A percentile compares a stretch with the other conserved stretches of the same genome.
Evolutionary conservation across 352 stramenopile species (phyloP).

Genomic region (Paralagenidium karlingii): DNA sequence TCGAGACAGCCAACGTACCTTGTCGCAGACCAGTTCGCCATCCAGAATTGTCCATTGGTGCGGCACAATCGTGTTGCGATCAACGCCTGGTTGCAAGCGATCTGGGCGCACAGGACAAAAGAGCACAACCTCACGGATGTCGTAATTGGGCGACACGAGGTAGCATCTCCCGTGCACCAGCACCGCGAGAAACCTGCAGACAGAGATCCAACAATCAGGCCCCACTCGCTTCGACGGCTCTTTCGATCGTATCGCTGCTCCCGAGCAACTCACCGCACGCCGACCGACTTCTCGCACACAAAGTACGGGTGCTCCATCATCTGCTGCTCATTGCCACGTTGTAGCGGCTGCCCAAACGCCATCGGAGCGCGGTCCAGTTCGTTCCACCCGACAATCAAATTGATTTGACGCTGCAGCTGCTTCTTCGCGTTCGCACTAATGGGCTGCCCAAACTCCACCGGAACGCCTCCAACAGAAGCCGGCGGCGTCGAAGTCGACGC

Average conservation of each 20-base stretch:
- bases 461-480: conserved; percentile 29
- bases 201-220: no score
- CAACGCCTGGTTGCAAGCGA: conserved; percentile 53
- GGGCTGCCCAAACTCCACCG: conserved; percentile 45
- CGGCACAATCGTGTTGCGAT: conserved; percentile 54
- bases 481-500: conserved; percentile 6
- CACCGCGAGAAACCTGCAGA: conserved; percentile 38
- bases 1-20: conserved; percentile 9
- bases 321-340: conserved; percentile 59
- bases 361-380: conserved; percentile 64
- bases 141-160: conserved; percentile 72
- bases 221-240: no score
- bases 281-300: conserved; percentile 69
- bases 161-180: conserved; percentile 73
- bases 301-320: conserved; percentile 76
- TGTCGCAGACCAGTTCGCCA: conserved; percentile 68
- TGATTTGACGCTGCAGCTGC: conserved; percentile 72
- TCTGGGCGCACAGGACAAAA: conserved; percentile 72
- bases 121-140: conserved; percentile 63
- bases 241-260: no score
- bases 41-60: conserved; percentile 85
- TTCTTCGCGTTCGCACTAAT: conserved; percentile 65
- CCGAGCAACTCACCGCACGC: conserved; percentile 19
- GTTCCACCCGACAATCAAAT: conserved; percentile 67
- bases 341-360: conserved; percentile 52